phyloP scores from a whole-genome alignment of 495 filamentous ascomycete species.

The Viridothelium virens region DNA sequence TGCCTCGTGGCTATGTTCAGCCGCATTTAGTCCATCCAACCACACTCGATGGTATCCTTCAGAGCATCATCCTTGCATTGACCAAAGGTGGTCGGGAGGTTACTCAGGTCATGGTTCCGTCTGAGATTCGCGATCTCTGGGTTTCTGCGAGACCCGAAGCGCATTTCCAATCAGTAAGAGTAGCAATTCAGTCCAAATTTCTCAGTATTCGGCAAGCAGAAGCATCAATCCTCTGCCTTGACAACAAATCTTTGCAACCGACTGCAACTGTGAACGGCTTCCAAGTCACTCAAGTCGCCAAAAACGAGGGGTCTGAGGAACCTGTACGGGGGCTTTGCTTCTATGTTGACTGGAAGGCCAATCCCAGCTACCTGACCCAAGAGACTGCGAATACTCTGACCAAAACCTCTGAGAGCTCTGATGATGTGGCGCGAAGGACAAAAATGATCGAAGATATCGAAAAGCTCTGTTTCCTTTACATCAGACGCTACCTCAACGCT shows the following conservation, averaged over 20 bases:
- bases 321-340: conserved; percentile 1
- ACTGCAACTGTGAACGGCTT: not conserved
- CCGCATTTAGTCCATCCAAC: conserved; percentile 44
- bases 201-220: conserved; percentile 7
- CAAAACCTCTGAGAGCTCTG: not conserved
- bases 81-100: conserved; percentile 1
- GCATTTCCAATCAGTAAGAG: not conserved
- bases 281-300: conserved; percentile 9
- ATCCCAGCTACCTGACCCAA: not conserved
- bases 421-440: not conserved
- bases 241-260: not conserved
- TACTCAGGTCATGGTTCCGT: conserved; percentile 7
- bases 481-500: conserved; percentile 9
- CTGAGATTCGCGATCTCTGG: conserved; percentile 11
- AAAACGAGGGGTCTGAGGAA: conserved; percentile 6
- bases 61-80: conserved; percentile 7
- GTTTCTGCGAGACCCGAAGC: conserved; percentile 2
- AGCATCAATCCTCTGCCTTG: not conserved
- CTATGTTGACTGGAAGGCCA: not conserved
- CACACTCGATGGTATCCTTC: conserved; percentile 35
- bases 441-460: conserved; percentile 4
- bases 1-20: conserved; percentile 41
- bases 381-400: not conserved
- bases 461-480: not conserved
- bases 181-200: not conserved